phyloP scores from a whole-genome alignment of 768 basidiomycete species.

The Holtermannia corniformis region DNA sequence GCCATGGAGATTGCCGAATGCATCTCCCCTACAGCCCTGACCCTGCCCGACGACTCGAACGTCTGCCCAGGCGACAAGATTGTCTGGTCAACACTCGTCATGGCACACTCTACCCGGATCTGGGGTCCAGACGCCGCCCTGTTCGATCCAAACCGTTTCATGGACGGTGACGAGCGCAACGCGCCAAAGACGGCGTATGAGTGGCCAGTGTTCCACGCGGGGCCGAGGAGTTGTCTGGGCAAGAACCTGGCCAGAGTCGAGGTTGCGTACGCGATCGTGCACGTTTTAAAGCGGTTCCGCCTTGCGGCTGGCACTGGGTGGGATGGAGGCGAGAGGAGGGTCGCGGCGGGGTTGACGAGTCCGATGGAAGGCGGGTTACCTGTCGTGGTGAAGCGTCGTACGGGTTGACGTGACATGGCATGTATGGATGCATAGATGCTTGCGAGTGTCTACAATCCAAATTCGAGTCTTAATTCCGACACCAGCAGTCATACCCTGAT shows the following conservation, averaged over 20 bases:
- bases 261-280: conserved; percentile 12
- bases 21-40: conserved; percentile 6
- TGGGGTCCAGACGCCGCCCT: conserved; percentile 17
- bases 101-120: conserved; percentile 13
- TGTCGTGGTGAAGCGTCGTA: conserved; percentile 10
- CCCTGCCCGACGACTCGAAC: conserved; percentile 10
- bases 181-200: conserved; percentile 18
- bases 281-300: conserved; percentile 14
- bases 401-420: too few relatives aligned
- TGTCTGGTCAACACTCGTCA: conserved; percentile 18
- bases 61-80: conserved; percentile 13
- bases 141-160: conserved; percentile 22
- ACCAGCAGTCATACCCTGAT: conserved; percentile 1
- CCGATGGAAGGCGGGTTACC: conserved; percentile 15
- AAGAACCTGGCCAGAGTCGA: conserved; percentile 21
- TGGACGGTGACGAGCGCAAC: neutral
- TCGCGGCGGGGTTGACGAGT: conserved; percentile 12
- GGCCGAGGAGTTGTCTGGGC: conserved; percentile 28
- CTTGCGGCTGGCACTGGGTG: conserved; percentile 13
- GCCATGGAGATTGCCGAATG: conserved; percentile 17
- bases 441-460: neutral
- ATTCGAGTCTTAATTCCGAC: neutral
- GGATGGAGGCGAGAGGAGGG: conserved; percentile 1
- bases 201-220: conserved; percentile 24
- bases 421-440: too few relatives aligned